Conservation (phyloP, 441 rosid species). For the Arabidopsis hybrid region DNA sequence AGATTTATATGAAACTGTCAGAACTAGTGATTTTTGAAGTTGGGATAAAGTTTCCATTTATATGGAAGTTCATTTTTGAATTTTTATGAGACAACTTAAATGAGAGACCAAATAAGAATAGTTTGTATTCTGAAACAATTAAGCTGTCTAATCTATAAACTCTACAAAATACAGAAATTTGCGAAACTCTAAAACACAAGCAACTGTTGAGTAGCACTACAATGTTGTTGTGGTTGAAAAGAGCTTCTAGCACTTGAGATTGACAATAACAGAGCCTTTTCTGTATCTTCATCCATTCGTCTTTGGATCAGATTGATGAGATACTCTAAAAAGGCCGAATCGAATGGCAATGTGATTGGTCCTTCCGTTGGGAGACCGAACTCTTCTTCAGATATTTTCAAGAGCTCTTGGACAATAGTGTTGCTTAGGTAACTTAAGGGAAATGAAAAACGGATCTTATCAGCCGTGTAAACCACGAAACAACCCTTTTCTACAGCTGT, state of each 20-base stretch:
- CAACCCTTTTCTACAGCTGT: conserved; percentile 33
- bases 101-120: not conserved
- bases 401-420: conserved; percentile 43
- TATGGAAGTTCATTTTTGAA: not conserved
- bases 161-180: not conserved
- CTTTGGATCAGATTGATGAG: conserved; percentile 37
- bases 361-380: conserved; percentile 41
- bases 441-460: conserved; percentile 37
- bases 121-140: not conserved
- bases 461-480: conserved; percentile 46
- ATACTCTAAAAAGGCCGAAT: conserved; percentile 43
- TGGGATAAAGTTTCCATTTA: not conserved
- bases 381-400: conserved; percentile 54
- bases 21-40: not conserved
- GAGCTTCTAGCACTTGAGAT: conserved; percentile 5
- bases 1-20: not conserved
- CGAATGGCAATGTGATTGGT: conserved; percentile 49
- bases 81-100: not conserved
- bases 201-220: conserved; percentile 18
- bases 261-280: conserved; percentile 38
- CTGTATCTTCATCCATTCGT: conserved; percentile 30
- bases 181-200: conserved; percentile 25
- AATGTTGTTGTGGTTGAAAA: not conserved
- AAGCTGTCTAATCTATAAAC: not conserved
- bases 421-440: conserved; percentile 42